Percentiles rank a stretch among this genome's conserved stretches.
Evolutionary conservation across 257 asterid species (phyloP).

Genomic region (Primulina eburnea): DNA sequence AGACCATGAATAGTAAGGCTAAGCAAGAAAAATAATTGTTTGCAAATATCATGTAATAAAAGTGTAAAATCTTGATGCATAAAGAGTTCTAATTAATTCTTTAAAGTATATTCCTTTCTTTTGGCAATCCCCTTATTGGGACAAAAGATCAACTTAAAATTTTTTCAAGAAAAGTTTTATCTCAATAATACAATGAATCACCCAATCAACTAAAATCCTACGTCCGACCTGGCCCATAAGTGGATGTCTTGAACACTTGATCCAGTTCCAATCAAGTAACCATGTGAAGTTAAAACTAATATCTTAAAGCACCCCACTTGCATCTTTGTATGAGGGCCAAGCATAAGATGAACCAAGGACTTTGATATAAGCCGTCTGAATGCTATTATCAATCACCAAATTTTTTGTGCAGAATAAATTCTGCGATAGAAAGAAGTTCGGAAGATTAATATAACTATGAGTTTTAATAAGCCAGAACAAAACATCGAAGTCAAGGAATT

Average conservation of each 20-base stretch:
- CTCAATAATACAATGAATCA: not conserved
- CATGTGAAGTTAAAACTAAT: not conserved
- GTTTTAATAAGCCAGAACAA: constrained; percentile 17
- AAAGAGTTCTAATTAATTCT: not conserved
- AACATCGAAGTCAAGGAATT: constrained; percentile 3
- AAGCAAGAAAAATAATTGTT: not conserved
- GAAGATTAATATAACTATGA: not conserved
- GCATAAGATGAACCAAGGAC: constrained; percentile 95
- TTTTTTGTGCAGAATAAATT: constrained; percentile 71
- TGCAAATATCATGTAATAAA: no score
- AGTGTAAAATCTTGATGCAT: not conserved
- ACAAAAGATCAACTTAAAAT: not conserved
- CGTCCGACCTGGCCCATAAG: not conserved
- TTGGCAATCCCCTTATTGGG: not conserved
- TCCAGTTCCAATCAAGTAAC: constrained; percentile 3
- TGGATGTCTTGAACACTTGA: not conserved
- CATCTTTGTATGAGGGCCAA: constrained; percentile 75
- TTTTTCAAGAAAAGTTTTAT: not conserved
- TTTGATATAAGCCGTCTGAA: constrained; percentile 84
- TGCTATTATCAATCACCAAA: constrained; percentile 80
- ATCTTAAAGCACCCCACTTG: constrained; percentile 44
- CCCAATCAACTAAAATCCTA: no score
- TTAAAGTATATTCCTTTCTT: no score
- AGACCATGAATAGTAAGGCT: not conserved
- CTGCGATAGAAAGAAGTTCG: constrained; percentile 42